Evolutionary conservation across 1,284 basidiomycete species (phyloP).

Genomic region (Leccinum fallax): DNA sequence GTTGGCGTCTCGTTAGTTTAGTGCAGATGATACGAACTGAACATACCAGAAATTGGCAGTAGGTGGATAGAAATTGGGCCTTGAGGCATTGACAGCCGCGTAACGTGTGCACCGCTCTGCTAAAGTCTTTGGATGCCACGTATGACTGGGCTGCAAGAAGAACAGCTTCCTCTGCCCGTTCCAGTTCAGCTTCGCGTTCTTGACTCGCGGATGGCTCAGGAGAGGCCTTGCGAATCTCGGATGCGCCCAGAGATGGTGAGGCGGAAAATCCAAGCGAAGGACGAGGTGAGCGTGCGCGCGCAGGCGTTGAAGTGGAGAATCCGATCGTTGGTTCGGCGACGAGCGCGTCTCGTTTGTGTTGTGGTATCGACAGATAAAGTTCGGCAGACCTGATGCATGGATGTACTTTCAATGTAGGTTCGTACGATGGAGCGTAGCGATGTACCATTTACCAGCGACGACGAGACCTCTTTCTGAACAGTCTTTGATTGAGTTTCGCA

Average conservation of each 20-base stretch:
- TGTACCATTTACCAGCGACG: slow-evolving; percentile 74
- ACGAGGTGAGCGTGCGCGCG: slow-evolving; percentile 46
- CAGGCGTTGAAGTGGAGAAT: slow-evolving; percentile 57
- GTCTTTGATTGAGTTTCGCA: slow-evolving; percentile 58
- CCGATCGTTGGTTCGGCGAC: slow-evolving; percentile 19
- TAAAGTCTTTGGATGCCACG: slow-evolving; percentile 80
- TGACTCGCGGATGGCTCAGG: slow-evolving; percentile 29
- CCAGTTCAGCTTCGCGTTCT: slow-evolving; percentile 47
- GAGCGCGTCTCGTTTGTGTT: slow-evolving; percentile 44
- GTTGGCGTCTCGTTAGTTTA: slow-evolving; percentile 3
- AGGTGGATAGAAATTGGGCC: slow-evolving; percentile 77
- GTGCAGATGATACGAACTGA: neutral
- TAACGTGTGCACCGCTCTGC: slow-evolving; percentile 71
- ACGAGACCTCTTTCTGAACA: slow-evolving; percentile 61
- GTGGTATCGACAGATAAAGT: slow-evolving; percentile 62
- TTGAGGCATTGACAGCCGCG: slow-evolving; percentile 66
- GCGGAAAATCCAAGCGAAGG: slow-evolving; percentile 39
- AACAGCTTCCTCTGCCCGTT: slow-evolving; percentile 66
- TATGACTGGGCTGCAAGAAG: slow-evolving; percentile 75
- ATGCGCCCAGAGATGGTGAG: slow-evolving; percentile 39
- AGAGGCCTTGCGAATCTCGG: slow-evolving; percentile 32
- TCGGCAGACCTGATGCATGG: slow-evolving; percentile 63
- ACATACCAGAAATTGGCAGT: slow-evolving; percentile 85
- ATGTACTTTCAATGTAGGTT: slow-evolving; percentile 18
- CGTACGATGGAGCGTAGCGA: slow-evolving; percentile 13